Percentiles rank a stretch among this genome's conserved stretches.
phyloP scores from a whole-genome alignment of 805 yeast species.

The Ascoidea asiatica region DNA sequence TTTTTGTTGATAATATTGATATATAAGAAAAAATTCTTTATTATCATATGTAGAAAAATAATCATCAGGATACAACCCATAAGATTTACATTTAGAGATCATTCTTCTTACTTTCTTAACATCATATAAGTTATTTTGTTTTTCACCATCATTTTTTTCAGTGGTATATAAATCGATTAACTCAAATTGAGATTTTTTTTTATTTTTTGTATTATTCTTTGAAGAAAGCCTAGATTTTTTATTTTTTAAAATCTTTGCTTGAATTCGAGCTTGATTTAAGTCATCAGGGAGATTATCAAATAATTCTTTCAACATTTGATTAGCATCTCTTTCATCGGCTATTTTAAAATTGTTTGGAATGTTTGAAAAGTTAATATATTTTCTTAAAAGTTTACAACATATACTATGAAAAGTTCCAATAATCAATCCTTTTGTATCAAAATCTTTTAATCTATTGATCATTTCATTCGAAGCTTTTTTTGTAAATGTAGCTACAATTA shows the following conservation, averaged over 20 bases:
- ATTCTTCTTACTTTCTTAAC: conserved; percentile 24
- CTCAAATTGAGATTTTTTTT: conserved; percentile 10
- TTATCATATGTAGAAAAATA: conserved; percentile 18
- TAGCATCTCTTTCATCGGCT: conserved; percentile 53
- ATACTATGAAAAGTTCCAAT: conserved; percentile 90
- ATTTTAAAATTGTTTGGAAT: conserved; percentile 29
- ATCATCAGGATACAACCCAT: conserved; percentile 31
- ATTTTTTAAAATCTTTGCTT: no score
- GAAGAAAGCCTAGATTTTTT: no score
- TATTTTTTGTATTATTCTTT: conserved; percentile 8
- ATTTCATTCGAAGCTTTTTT: conserved; percentile 86
- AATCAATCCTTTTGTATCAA: conserved; percentile 30
- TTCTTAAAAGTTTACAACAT: conserved; percentile 45
- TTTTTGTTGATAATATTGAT: conserved; percentile 36
- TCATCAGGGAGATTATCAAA: conserved; percentile 19
- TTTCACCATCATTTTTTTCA: conserved; percentile 3
- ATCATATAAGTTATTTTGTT: conserved; percentile 21
- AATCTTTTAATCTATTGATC: conserved; percentile 40
- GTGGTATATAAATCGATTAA: conserved; percentile 4
- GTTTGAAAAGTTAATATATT: conserved; percentile 39
- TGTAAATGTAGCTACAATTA: conserved; percentile 86
- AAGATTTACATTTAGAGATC: conserved; percentile 45
- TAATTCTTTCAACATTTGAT: conserved; percentile 29
- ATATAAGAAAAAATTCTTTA: conserved; percentile 26
- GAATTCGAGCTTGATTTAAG: conserved; percentile 7